Percentiles rank a stretch among this genome's conserved stretches.
phyloP scores from a whole-genome alignment of 2,329 filamentous ascomycete genomes.

The Penicillium sp. region DNA sequence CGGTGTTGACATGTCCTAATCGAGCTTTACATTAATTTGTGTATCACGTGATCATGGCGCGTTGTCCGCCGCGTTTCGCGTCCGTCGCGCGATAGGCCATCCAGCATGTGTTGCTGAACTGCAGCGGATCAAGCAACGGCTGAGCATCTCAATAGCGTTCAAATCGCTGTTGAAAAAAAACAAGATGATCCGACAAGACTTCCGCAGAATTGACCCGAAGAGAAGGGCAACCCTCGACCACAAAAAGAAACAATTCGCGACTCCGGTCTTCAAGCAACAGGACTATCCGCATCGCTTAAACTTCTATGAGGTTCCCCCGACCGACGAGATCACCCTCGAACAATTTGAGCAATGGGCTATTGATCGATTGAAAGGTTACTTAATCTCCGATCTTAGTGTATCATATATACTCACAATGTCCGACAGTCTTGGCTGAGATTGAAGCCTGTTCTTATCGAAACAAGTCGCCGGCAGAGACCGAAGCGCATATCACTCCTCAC shows the following conservation, averaged over 20 bases:
- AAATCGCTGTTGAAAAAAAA: too few species aligned
- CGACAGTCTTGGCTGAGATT: slow-evolving; percentile 43
- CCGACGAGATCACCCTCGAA: slow-evolving; percentile 87
- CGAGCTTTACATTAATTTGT: too few species aligned
- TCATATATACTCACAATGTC: background rate
- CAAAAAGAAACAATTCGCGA: slow-evolving; percentile 78
- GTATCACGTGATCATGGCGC: too few species aligned
- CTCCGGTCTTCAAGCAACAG: slow-evolving; percentile 66
- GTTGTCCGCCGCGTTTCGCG: too few species aligned
- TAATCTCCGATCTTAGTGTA: too few species aligned
- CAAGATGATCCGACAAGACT: slow-evolving; percentile 43
- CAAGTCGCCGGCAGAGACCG: slow-evolving; percentile 71
- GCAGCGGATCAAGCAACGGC: too few species aligned
- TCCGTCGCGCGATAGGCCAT: too few species aligned
- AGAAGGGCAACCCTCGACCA: slow-evolving; percentile 66
- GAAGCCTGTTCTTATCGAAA: slow-evolving; percentile 96
- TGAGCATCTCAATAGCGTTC: too few species aligned
- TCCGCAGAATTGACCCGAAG: slow-evolving; percentile 51
- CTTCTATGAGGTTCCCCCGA: slow-evolving; percentile 81
- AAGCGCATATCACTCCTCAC: slow-evolving; percentile 71
- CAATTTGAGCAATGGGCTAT: slow-evolving; percentile 99
- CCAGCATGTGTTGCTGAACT: too few species aligned
- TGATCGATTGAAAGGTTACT: slow-evolving; percentile 69
- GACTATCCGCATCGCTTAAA: slow-evolving; percentile 80
- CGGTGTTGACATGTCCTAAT: too few species aligned